Evolutionary conservation across 345 rosid genomes (phyloP).

Genomic region (Trapa incisa): DNA sequence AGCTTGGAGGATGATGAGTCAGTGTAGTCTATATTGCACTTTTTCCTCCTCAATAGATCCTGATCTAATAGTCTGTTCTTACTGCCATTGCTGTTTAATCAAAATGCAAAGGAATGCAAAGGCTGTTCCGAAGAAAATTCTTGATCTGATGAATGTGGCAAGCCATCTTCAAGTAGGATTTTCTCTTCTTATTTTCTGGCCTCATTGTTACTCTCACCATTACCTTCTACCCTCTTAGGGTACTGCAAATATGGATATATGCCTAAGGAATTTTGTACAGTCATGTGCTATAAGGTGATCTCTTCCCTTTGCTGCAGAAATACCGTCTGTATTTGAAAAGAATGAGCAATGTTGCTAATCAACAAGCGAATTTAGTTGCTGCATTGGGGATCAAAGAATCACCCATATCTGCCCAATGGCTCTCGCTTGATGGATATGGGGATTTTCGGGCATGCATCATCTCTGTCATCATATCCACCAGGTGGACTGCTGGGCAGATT

Average conservation of each 20-base stretch:
- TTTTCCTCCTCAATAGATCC: background rate
- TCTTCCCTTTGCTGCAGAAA: conserved; percentile 36
- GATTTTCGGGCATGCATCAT: conserved; percentile 27
- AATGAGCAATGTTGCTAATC: conserved; percentile 29
- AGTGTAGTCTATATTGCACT: conserved; percentile 16
- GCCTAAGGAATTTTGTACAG: too few species aligned
- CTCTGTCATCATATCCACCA: conserved; percentile 43
- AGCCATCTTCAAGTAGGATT: conserved; percentile 76
- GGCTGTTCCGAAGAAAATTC: conserved; percentile 93
- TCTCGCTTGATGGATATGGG: conserved; percentile 42
- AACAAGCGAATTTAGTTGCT: conserved; percentile 45
- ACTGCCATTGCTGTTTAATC: background rate
- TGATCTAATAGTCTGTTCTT: background rate
- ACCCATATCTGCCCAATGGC: conserved; percentile 41
- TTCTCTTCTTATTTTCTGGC: background rate
- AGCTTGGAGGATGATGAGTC: conserved; percentile 48
- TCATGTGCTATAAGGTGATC: background rate
- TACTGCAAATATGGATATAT: too few species aligned
- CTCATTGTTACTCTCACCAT: background rate
- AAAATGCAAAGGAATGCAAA: conserved; percentile 49
- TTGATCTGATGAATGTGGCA: conserved; percentile 93
- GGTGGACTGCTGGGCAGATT: conserved; percentile 56
- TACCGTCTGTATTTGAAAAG: conserved; percentile 76
- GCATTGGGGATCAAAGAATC: conserved; percentile 48
- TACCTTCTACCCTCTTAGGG: background rate